phyloP scores from a whole-genome alignment of 495 filamentous ascomycete genomes.

The Tuber aestivum region DNA sequence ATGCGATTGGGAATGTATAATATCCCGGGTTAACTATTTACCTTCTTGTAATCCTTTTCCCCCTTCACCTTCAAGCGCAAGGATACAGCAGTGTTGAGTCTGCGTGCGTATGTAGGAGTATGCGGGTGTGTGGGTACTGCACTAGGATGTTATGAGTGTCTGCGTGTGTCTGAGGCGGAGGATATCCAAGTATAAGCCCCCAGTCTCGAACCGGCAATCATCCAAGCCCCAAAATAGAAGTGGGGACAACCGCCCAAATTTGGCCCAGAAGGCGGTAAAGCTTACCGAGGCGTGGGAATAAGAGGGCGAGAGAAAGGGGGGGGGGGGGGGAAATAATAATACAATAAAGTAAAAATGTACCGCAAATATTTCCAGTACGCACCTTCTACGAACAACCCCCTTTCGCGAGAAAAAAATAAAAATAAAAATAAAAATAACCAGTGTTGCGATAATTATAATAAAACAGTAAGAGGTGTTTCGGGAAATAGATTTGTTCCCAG shows the following conservation, averaged over 20 bases:
- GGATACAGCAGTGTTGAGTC: background rate
- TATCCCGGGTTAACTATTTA: slow-evolving; percentile 38
- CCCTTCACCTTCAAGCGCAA: background rate
- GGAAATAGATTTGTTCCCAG: background rate
- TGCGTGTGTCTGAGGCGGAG: slow-evolving; percentile 34
- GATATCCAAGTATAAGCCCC: slow-evolving; percentile 41
- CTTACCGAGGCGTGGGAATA: slow-evolving; percentile 27
- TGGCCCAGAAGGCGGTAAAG: slow-evolving; percentile 38
- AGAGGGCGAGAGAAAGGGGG: background rate
- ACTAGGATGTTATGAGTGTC: slow-evolving; percentile 17
- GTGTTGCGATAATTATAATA: slow-evolving; percentile 5
- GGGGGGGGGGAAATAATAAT: too few relatives aligned
- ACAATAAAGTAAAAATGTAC: slow-evolving; percentile 28
- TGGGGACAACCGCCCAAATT: slow-evolving; percentile 30
- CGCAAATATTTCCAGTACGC: slow-evolving; percentile 28
- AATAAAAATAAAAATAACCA: slow-evolving; percentile 27
- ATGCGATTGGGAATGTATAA: slow-evolving; percentile 29
- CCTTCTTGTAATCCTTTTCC: slow-evolving; percentile 24
- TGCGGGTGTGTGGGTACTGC: background rate
- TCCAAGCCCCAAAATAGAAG: slow-evolving; percentile 36
- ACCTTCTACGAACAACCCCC: slow-evolving; percentile 23
- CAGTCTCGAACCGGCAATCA: slow-evolving; percentile 34
- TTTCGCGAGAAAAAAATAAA: slow-evolving; percentile 19
- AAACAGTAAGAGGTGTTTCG: background rate
- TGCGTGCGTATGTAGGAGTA: slow-evolving; percentile 3